Conservation (phyloP, 257 asterid species). For the Agastache rugosa region DNA sequence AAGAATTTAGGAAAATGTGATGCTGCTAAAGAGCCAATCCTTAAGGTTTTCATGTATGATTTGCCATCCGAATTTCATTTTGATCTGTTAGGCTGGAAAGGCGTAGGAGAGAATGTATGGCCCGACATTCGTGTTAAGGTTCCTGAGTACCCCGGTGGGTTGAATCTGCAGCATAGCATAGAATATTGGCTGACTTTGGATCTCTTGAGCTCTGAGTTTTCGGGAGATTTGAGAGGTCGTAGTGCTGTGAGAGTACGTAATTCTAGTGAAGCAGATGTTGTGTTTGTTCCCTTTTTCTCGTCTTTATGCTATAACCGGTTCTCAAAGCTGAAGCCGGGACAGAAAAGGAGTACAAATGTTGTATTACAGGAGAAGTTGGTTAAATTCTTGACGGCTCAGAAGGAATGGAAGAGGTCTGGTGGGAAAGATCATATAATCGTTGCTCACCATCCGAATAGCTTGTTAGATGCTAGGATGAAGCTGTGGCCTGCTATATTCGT, state of each 20-base stretch:
- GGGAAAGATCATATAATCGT: slow-evolving; percentile 85
- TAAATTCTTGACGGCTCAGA: slow-evolving; percentile 55
- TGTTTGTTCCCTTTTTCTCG: slow-evolving; percentile 90
- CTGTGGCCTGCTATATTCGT: slow-evolving; percentile 85
- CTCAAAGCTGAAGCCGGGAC: slow-evolving; percentile 57
- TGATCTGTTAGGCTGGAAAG: slow-evolving; percentile 71
- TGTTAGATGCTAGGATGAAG: slow-evolving; percentile 77
- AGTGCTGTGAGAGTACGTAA: slow-evolving; percentile 67
- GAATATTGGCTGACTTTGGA: slow-evolving; percentile 94
- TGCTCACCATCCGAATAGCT: slow-evolving; percentile 97
- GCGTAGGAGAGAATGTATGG: slow-evolving; percentile 61
- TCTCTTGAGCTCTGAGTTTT: slow-evolving; percentile 66
- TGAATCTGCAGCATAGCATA: slow-evolving; percentile 94
- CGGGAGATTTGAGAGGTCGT: slow-evolving; percentile 46
- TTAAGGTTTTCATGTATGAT: slow-evolving; percentile 90
- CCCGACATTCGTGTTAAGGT: slow-evolving; percentile 67
- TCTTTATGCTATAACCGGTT: slow-evolving; percentile 79
- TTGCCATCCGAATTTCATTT: slow-evolving; percentile 88
- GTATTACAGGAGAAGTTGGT: slow-evolving; percentile 81
- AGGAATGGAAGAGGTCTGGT: slow-evolving; percentile 81
- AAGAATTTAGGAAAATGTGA: slow-evolving; percentile 41
- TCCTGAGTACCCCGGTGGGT: slow-evolving; percentile 87
- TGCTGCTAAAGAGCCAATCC: slow-evolving; percentile 46
- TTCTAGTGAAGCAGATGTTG: slow-evolving; percentile 88
- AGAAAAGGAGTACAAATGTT: slow-evolving; percentile 53